Evolutionary conservation across 345 rosid species (phyloP).

Genomic region (Sonneratia alba): DNA sequence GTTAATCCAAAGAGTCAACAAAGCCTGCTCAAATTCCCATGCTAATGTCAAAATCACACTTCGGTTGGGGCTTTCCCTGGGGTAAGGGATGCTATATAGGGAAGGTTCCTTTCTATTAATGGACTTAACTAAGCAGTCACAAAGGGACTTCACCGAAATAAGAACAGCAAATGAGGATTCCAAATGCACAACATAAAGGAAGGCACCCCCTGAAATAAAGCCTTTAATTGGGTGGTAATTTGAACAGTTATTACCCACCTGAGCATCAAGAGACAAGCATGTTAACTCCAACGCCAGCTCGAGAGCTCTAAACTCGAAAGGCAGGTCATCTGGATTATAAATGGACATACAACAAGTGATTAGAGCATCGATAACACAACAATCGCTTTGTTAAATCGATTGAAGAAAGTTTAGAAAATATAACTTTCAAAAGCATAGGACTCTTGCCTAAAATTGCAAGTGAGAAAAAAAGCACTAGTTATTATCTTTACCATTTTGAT

Average conservation of each 20-base stretch:
- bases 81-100: not conserved
- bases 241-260: conserved; percentile 36
- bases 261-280: conserved; percentile 81
- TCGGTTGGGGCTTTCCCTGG: not conserved
- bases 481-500: conserved; percentile 31
- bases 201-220: not conserved
- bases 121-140: not conserved
- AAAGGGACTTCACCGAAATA: not conserved
- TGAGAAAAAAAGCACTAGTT: not conserved
- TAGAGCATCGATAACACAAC: not conserved
- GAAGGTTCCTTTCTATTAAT: not conserved
- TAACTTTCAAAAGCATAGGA: not conserved
- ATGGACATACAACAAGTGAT: conserved; percentile 18
- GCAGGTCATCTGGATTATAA: conserved; percentile 76
- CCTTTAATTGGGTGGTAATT: not conserved
- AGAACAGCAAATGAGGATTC: not conserved
- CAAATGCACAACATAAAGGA: not conserved
- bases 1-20: not conserved
- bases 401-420: not conserved
- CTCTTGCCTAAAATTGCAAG: not conserved
- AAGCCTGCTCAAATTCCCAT: not conserved
- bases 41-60: not conserved
- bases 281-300: conserved; percentile 88
- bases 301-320: conserved; percentile 87
- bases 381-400: not conserved